Evolutionary conservation across 179 eudicot genomes (phyloP).

Genomic region (Patellifolia procumbens): DNA sequence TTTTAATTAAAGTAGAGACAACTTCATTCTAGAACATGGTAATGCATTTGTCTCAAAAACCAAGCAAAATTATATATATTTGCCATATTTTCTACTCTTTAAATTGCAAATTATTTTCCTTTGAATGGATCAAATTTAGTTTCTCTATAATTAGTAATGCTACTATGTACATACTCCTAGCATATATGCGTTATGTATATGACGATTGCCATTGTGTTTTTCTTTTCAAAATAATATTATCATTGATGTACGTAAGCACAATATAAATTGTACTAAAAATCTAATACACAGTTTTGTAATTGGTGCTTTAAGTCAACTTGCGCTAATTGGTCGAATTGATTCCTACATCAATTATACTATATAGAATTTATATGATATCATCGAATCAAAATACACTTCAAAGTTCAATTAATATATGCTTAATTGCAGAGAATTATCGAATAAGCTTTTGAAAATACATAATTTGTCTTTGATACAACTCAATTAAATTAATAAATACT

Average conservation of each 20-base stretch:
- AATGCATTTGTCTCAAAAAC: too few relatives aligned
- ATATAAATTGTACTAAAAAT: neutral
- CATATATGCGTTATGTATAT: neutral
- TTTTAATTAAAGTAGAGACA: too few relatives aligned
- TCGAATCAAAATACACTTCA: slow-evolving; percentile 1
- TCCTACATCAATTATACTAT: slow-evolving; percentile 4
- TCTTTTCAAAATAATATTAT: slow-evolving; percentile 1
- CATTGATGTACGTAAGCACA: neutral
- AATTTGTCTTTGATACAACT: neutral
- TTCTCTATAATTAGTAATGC: too few relatives aligned
- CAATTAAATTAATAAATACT: neutral
- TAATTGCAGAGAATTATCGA: neutral
- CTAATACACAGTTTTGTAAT: slow-evolving; percentile 3
- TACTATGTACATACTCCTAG: neutral
- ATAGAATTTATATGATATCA: neutral
- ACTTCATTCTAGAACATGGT: too few relatives aligned
- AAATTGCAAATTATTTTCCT: neutral
- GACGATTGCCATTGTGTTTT: neutral
- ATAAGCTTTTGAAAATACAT: neutral
- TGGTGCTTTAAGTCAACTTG: slow-evolving; percentile 28
- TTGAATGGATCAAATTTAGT: neutral
- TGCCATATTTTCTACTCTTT: neutral
- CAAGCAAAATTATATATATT: neutral
- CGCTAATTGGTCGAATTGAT: slow-evolving; percentile 30
- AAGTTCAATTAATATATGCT: neutral